Conservation (phyloP, 306 rosid species). For the Prunus kanzakura region DNA sequence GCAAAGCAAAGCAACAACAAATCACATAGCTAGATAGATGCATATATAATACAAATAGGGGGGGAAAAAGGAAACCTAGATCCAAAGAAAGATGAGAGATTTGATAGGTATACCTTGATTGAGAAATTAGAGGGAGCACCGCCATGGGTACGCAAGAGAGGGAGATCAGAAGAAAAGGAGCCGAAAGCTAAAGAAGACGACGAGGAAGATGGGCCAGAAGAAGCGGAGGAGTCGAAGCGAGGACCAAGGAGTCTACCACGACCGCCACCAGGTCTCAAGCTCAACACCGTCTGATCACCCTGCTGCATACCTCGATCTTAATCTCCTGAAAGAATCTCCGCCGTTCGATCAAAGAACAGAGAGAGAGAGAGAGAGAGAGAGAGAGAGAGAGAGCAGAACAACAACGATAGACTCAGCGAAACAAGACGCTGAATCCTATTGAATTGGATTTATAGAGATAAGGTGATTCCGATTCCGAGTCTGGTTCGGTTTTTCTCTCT, state of each 20-base stretch:
- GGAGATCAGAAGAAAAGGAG: constrained; percentile 68
- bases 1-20: background rate
- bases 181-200: constrained; percentile 60
- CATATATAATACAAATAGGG: background rate
- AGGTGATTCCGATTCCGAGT: background rate
- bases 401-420: constrained; percentile 45
- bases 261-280: constrained; percentile 99
- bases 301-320: constrained; percentile 96
- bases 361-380: background rate
- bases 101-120: constrained; percentile 45
- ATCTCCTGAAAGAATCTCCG: constrained; percentile 32
- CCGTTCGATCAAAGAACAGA: constrained; percentile 26
- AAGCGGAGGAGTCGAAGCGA: constrained; percentile 65
- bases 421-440: constrained; percentile 38
- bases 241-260: constrained; percentile 73
- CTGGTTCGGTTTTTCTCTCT: constrained; percentile 22
- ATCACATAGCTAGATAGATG: background rate
- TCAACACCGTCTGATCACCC: constrained; percentile 73
- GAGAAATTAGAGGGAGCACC: constrained; percentile 45
- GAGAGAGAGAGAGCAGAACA: background rate
- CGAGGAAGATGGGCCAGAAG: constrained; percentile 45
- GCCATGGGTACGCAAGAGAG: constrained; percentile 57
- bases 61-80: constrained; percentile 3
- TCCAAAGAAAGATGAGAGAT: constrained; percentile 13
- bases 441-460: constrained; percentile 13